Conservation (phyloP, 768 basidiomycete species). For the Filobasidium floriforme region DNA sequence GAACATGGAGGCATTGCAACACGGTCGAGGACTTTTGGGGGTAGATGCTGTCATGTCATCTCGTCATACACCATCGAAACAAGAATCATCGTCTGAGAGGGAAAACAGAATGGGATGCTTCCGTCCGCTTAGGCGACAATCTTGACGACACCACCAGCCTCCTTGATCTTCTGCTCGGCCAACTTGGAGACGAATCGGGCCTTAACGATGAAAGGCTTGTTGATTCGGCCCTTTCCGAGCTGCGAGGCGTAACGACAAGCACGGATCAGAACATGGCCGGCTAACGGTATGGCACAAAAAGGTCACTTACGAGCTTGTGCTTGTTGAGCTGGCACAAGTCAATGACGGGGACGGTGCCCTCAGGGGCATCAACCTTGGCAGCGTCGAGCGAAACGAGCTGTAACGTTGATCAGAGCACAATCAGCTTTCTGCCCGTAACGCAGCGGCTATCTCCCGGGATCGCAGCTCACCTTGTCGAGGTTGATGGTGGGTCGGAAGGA, state of each 20-base stretch:
- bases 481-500: slow-evolving; percentile 95
- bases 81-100: not conserved
- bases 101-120: not conserved
- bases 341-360: slow-evolving; percentile 72
- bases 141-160: slow-evolving; percentile 77
- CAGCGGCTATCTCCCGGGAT: not conserved
- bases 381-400: slow-evolving; percentile 45
- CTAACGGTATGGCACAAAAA: not conserved
- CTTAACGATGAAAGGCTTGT: slow-evolving; percentile 86
- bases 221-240: slow-evolving; percentile 85
- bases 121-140: slow-evolving; percentile 63
- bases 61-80: slow-evolving; percentile 3
- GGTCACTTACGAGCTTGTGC: slow-evolving; percentile 44
- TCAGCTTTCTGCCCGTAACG: not conserved
- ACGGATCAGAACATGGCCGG: not conserved
- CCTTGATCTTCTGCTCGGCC: slow-evolving; percentile 63
- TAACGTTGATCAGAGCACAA: not conserved
- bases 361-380: slow-evolving; percentile 44
- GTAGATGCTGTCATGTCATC: slow-evolving; percentile 3
- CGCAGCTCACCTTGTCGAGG: slow-evolving; percentile 66
- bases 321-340: slow-evolving; percentile 52
- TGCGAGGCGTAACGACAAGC: slow-evolving; percentile 12
- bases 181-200: slow-evolving; percentile 85
- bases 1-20: too few species aligned
- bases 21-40: not conserved